These are phyloP conservation scores for Macrolepiota fuliginosa DNA, from an alignment of 768 basidiomycete species.

Conservation along the genomic window DNA sequence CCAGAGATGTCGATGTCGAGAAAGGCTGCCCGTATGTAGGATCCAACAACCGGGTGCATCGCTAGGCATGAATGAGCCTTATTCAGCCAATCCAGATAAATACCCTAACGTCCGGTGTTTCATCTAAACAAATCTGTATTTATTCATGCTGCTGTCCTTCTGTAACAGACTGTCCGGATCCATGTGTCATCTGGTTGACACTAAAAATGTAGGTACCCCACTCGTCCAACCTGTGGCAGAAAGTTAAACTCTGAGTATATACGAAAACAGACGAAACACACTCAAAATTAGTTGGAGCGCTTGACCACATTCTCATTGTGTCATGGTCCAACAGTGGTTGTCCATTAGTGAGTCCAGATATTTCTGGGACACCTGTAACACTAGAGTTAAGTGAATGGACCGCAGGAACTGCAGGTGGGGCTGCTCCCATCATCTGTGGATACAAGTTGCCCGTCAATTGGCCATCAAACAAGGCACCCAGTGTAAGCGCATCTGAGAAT, in stretches of 20 bases:
- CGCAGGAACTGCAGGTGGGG: background rate
- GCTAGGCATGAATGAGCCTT: no score
- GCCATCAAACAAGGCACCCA: constrained; percentile 3
- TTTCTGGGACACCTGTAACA: background rate
- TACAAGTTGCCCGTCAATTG: constrained; percentile 3
- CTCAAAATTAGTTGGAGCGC: constrained; percentile 59
- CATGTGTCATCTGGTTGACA: constrained; percentile 24
- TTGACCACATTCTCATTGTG: constrained; percentile 62
- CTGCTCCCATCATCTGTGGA: background rate
- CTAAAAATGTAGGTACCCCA: constrained; percentile 26
- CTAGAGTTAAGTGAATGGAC: background rate
- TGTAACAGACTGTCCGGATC: background rate
- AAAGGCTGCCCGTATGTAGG: no score
- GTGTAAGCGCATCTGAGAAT: background rate
- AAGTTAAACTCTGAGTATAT: background rate
- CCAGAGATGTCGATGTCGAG: no score
- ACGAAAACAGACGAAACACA: constrained; percentile 28
- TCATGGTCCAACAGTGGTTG: constrained; percentile 40
- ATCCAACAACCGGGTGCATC: no score
- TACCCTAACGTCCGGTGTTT: no score
- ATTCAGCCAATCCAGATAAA: no score
- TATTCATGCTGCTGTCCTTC: background rate
- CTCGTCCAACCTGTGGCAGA: constrained; percentile 32
- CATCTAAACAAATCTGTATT: background rate
- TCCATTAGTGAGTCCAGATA: background rate